Conservation (phyloP, 345 rosid genomes). For the Stellera chamaejasme region DNA sequence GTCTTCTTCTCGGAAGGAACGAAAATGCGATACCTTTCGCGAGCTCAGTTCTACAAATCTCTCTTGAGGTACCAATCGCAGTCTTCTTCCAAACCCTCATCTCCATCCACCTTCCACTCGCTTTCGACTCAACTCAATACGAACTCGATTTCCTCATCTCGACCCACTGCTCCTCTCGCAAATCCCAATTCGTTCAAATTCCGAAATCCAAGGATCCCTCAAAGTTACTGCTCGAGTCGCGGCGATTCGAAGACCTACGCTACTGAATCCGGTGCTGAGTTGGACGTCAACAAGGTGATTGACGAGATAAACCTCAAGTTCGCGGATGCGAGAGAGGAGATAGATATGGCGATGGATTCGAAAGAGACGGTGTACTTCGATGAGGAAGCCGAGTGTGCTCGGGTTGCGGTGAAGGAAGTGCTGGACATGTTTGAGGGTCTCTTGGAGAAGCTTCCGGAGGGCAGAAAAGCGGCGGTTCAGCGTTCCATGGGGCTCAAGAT, state of each 20-base stretch:
- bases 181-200: conserved; percentile 2
- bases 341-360: conserved; percentile 92
- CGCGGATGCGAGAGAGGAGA: conserved; percentile 99
- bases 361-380: conserved; percentile 91
- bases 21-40: conserved; percentile 30
- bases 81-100: conserved; percentile 17
- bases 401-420: conserved; percentile 65
- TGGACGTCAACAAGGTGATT: conserved; percentile 61
- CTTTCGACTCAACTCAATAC: conserved; percentile 12
- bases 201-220: conserved; percentile 7
- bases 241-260: conserved; percentile 24
- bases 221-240: neutral
- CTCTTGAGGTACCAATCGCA: conserved; percentile 21
- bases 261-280: conserved; percentile 25
- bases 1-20: neutral
- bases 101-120: conserved; percentile 9
- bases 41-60: conserved; percentile 25
- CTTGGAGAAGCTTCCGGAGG: conserved; percentile 49
- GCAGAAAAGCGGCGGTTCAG: conserved; percentile 49
- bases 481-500: conserved; percentile 97
- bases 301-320: conserved; percentile 84
- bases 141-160: conserved; percentile 12
- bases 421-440: conserved; percentile 55
- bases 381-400: conserved; percentile 90
- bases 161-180: conserved; percentile 8